phyloP scores from a whole-genome alignment of 2,329 filamentous ascomycete genomes.

The Colletotrichum limetticola region DNA sequence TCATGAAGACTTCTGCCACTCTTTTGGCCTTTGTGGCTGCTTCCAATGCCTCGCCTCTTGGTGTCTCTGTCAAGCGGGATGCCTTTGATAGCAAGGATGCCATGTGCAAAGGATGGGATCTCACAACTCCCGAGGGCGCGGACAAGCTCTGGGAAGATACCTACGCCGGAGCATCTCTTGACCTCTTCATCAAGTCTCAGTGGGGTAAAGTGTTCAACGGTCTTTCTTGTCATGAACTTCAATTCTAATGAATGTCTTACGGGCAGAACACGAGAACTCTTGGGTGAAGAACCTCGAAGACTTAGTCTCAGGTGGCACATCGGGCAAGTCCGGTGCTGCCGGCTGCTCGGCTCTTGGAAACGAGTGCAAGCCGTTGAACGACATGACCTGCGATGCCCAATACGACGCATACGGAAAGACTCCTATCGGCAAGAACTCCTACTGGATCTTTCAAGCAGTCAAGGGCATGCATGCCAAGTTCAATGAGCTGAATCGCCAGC shows the following conservation, averaged over 20 bases:
- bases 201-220: neutral
- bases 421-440: slow-evolving; percentile 11
- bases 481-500: slow-evolving; percentile 18
- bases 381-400: slow-evolving; percentile 9
- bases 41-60: slow-evolving; percentile 2
- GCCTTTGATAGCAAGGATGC: slow-evolving; percentile 13
- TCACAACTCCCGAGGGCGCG: slow-evolving; percentile 9
- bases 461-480: slow-evolving; percentile 31
- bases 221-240: neutral
- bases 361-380: slow-evolving; percentile 22
- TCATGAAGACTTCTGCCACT: slow-evolving; percentile 3
- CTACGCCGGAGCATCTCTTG: neutral
- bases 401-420: slow-evolving; percentile 5
- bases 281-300: slow-evolving; percentile 25
- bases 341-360: slow-evolving; percentile 17
- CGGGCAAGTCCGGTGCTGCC: slow-evolving; percentile 23
- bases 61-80: neutral
- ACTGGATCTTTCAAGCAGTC: slow-evolving; percentile 31
- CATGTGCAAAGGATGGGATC: slow-evolving; percentile 23
- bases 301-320: slow-evolving; percentile 14
- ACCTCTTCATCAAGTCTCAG: slow-evolving; percentile 22
- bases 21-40: neutral
- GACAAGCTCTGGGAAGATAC: slow-evolving; percentile 17
- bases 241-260: neutral
- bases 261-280: slow-evolving; percentile 19